phyloP scores from a whole-genome alignment of 176 grass and related monocot genomes.

The Ampelocalamus luodianensis region DNA sequence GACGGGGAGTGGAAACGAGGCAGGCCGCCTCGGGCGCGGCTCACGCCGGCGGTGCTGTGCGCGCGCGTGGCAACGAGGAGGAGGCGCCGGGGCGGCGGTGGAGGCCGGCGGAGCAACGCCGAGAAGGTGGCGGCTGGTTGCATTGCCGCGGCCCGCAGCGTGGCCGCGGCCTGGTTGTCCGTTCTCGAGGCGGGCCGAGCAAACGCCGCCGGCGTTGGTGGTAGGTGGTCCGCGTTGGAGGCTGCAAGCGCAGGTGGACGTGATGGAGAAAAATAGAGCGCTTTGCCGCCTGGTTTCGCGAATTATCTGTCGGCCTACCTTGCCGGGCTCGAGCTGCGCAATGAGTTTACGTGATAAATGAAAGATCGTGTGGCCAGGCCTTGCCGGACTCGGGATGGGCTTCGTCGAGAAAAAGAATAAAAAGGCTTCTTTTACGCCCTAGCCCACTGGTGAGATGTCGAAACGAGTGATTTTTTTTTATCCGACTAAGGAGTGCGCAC shows the following conservation, averaged over 20 bases:
- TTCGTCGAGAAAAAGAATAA: background rate
- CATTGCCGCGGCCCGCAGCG: constrained; percentile 35
- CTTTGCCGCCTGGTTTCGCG: background rate
- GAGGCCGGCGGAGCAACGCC: constrained; percentile 47
- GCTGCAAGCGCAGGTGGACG: background rate
- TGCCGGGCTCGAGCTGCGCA: background rate
- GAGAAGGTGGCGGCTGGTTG: constrained; percentile 30
- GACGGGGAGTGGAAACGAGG: constrained; percentile 76
- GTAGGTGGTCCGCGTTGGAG: background rate
- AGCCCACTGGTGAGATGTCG: too few species aligned
- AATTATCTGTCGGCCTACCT: background rate
- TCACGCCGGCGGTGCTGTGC: constrained; percentile 40
- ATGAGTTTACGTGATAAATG: background rate
- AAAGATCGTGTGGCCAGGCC: background rate
- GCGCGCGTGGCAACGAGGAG: constrained; percentile 44
- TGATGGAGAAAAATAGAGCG: background rate
- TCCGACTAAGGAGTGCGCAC: too few species aligned
- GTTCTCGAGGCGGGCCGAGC: background rate
- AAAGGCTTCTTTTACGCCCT: background rate
- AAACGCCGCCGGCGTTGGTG: background rate
- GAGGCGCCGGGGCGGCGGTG: constrained; percentile 18
- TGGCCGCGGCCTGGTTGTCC: background rate
- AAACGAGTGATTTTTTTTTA: too few species aligned
- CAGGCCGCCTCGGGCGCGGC: constrained; percentile 67
- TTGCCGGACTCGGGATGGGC: background rate